A percentile compares a stretch with the other conserved stretches of the same genome.
These are phyloP conservation scores for Parascedosporium putredinis DNA, from an alignment of 2,329 filamentous ascomycete genomes.

Conservation along the genomic window DNA sequence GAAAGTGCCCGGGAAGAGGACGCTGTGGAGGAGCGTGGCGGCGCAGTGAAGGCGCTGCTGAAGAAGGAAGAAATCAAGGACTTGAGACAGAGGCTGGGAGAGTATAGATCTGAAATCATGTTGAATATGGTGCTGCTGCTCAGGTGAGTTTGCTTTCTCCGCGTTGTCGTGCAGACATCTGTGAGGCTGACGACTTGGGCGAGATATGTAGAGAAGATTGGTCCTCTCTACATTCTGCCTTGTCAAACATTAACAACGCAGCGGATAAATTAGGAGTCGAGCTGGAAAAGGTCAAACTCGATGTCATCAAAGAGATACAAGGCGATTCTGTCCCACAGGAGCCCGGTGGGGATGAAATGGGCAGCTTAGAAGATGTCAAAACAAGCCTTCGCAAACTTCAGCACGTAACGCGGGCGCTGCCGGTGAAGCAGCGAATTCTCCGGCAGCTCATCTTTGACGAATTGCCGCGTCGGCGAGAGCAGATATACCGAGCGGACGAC, in stretches of 20 bases:
- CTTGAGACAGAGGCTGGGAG: not conserved
- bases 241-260: not conserved
- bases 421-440: not conserved
- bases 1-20: not conserved
- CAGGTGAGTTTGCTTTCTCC: not conserved
- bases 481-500: not conserved
- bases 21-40: not conserved
- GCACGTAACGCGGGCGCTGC: not conserved
- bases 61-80: not conserved
- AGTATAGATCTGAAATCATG: constrained; percentile 2
- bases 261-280: not conserved
- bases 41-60: not conserved
- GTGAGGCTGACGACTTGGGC: not conserved
- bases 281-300: not conserved
- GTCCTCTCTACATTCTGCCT: not conserved
- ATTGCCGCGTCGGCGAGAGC: not conserved
- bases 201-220: not conserved
- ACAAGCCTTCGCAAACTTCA: not conserved
- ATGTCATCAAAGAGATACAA: not conserved
- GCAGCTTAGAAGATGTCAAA: not conserved
- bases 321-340: not conserved
- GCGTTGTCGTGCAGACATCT: not conserved
- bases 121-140: not conserved
- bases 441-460: not conserved
- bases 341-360: not conserved